Evolutionary conservation across 768 basidiomycete genomes (phyloP).

Genomic region (Infundibulicybe gibba): DNA sequence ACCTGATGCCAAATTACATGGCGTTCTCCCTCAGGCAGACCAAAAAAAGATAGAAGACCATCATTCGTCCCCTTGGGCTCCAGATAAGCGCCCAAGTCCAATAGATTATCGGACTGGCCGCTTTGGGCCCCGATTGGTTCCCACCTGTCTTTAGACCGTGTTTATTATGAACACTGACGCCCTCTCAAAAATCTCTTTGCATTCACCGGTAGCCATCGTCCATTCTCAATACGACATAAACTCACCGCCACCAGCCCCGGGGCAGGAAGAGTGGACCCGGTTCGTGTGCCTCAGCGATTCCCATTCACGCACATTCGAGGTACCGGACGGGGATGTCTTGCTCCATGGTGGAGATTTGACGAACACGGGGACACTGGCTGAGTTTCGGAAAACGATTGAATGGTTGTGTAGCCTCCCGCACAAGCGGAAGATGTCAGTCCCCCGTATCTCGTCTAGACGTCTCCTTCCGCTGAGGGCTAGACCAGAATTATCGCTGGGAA

Average conservation of each 20-base stretch:
- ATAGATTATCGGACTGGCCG: too few relatives aligned
- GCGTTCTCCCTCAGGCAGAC: too few relatives aligned
- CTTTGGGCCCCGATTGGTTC: too few relatives aligned
- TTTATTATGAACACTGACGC: too few relatives aligned
- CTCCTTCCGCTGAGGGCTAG: constrained; percentile 21
- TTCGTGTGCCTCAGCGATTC: constrained; percentile 63
- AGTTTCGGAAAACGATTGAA: constrained; percentile 47
- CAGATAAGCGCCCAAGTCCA: too few relatives aligned
- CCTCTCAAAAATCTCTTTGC: background rate
- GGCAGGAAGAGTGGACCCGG: constrained; percentile 42
- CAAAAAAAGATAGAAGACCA: too few relatives aligned
- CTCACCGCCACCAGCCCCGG: constrained; percentile 24
- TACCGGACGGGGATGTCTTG: constrained; percentile 64
- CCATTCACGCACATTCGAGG: constrained; percentile 36
- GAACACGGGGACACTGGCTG: constrained; percentile 37
- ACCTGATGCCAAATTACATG: too few relatives aligned
- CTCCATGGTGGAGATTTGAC: constrained; percentile 67
- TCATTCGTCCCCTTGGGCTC: too few relatives aligned
- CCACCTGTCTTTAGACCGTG: too few relatives aligned
- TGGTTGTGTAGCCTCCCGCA: constrained; percentile 61
- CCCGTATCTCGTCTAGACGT: background rate
- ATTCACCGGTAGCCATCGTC: constrained; percentile 24
- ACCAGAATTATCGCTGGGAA: constrained; percentile 64
- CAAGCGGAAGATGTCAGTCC: constrained; percentile 51
- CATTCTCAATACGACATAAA: constrained; percentile 32